Evolutionary conservation across 768 basidiomycete genomes (phyloP), one percentile per base, ranked within the genome.

Genomic region (Amanita muscaria): DNA sequence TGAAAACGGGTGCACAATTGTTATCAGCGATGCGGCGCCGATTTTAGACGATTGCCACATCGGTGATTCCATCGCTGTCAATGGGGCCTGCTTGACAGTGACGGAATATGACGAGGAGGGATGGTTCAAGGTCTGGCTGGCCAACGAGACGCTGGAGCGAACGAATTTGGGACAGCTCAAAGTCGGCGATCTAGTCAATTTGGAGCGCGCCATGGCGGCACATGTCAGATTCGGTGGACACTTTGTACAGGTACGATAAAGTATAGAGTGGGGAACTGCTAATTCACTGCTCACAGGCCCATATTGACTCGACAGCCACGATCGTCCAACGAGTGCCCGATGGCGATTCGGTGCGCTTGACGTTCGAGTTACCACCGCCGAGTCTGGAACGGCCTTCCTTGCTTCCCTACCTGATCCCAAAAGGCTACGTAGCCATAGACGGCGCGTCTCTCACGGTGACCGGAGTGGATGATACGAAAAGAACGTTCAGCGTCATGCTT

Each of bases 161-260:
- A 97, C 93, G 2, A 88, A 97, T 66, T 68, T 98, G 24, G 96
- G 94, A 24, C 80, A 88, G 55, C 69, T 86, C 43, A 74, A 69
- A 51, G 77, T 80, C 14, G 89, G 88, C 15, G 82, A 89, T 51
- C 73, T 80, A 53, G 76, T 97, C 36, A 97, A 98, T 61, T 71
- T 93, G 30, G 96, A 99, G 67, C 77, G 96, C 40, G 96, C 96
- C 2, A 91, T 98, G 89, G 82, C 79, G 16, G 82, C 84, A 4
- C 87, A 92, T 65, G 80, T 77, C 14, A 72, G 94, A 45, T 96
- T 98, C 56, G 96, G 96, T 21, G 96, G 96, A 9, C 96, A 99
- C 60, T 92, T 93, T 59, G 96, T 99, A 16, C 94, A 98, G 78
- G 92, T 88, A 56, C 44, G 40, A 29, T 6, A 29, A 38, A 15